Conservation (phyloP, 1,139 yeast species). For the Scheffersomyces cryptocercus region DNA sequence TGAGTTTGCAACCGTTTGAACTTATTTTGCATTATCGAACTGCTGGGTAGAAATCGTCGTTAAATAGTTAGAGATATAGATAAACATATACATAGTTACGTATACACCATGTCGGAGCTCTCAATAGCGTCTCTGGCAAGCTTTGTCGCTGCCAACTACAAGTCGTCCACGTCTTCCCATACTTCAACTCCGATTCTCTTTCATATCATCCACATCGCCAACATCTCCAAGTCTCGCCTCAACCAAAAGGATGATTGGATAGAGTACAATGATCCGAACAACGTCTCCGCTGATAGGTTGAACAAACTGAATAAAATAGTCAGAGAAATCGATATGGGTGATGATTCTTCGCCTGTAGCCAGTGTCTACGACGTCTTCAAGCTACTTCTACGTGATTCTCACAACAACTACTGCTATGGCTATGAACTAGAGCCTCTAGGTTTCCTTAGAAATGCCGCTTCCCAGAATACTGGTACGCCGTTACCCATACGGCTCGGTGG, state of each 20-base stretch:
- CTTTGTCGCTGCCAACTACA: background rate
- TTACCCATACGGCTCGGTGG: slow-evolving; percentile 44
- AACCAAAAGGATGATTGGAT: slow-evolving; percentile 44
- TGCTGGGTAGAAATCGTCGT: too few species aligned
- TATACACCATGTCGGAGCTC: background rate
- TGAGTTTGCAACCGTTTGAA: too few species aligned
- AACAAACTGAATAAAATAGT: slow-evolving; percentile 24
- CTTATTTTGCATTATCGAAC: too few species aligned
- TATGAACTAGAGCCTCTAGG: slow-evolving; percentile 40
- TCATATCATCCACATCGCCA: slow-evolving; percentile 33
- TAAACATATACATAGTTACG: too few species aligned
- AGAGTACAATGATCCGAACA: slow-evolving; percentile 39
- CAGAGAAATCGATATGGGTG: slow-evolving; percentile 31
- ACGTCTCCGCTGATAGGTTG: slow-evolving; percentile 40
- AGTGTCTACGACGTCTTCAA: slow-evolving; percentile 21
- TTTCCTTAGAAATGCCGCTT: slow-evolving; percentile 26
- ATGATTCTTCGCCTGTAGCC: slow-evolving; percentile 16
- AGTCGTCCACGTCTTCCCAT: background rate
- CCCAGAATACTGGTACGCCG: slow-evolving; percentile 24
- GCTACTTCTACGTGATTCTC: slow-evolving; percentile 33
- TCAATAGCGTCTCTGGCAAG: background rate
- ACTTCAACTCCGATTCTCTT: slow-evolving; percentile 21
- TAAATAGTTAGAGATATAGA: too few species aligned
- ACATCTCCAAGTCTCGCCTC: slow-evolving; percentile 36
- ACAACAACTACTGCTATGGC: slow-evolving; percentile 37